These are phyloP conservation scores for Magnusiomyces suaveolens DNA, from an alignment of 1,139 yeast species.

Conservation along the genomic window DNA sequence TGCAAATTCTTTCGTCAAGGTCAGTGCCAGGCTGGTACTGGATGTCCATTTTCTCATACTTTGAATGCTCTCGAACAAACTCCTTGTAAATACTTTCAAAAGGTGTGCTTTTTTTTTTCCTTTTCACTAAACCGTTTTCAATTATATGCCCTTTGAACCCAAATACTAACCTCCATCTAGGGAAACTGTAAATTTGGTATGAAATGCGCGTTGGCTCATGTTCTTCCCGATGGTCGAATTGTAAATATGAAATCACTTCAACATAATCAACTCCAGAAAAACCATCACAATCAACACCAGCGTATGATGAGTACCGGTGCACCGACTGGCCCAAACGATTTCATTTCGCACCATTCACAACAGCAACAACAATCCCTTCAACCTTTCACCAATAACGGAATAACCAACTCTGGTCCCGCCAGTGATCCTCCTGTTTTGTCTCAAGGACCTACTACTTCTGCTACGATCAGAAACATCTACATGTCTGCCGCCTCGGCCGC, in stretches of 20 bases:
- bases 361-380: constrained; percentile 7
- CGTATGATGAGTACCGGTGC: not conserved
- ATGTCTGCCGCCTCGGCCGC: constrained; percentile 5
- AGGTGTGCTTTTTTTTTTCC: constrained; percentile 26
- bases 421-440: not conserved
- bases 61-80: constrained; percentile 55
- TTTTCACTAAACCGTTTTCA: too few relatives aligned
- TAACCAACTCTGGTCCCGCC: not conserved
- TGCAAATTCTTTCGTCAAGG: constrained; percentile 90
- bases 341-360: constrained; percentile 1
- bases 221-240: constrained; percentile 78
- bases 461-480: constrained; percentile 6
- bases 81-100: constrained; percentile 88
- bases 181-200: constrained; percentile 92
- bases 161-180: constrained; percentile 10
- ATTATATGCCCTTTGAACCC: too few relatives aligned
- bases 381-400: constrained; percentile 6
- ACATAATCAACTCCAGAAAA: constrained; percentile 11
- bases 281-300: constrained; percentile 12
- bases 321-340: not conserved
- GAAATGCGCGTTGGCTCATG: constrained; percentile 88
- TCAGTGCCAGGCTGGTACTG: constrained; percentile 82
- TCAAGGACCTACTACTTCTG: constrained; percentile 3
- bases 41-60: constrained; percentile 88
- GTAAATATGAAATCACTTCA: constrained; percentile 44